Conservation (phyloP, 768 basidiomycete species). For the Tylopilus rubrobrunneus region DNA sequence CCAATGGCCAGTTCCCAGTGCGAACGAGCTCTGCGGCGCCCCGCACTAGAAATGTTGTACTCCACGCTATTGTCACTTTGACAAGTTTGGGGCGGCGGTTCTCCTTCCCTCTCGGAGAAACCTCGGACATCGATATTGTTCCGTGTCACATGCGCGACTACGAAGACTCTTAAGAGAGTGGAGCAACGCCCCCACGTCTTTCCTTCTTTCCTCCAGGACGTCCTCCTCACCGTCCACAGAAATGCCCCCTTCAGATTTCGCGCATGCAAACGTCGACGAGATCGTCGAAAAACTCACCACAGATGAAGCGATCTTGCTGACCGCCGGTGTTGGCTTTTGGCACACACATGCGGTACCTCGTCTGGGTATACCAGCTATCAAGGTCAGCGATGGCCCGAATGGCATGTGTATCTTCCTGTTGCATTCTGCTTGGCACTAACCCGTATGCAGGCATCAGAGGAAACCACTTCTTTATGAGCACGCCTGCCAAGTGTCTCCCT, state of each 20-base stretch:
- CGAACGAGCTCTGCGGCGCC: not conserved
- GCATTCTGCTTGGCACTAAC: not conserved
- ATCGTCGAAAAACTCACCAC: constrained; percentile 64
- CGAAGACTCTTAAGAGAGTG: constrained; percentile 4
- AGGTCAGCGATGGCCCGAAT: constrained; percentile 78
- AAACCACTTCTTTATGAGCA: constrained; percentile 77
- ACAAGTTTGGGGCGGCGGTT: not conserved
- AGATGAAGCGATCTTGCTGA: constrained; percentile 71
- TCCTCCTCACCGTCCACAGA: not conserved
- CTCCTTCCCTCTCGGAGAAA: constrained; percentile 9
- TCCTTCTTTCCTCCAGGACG: constrained; percentile 7
- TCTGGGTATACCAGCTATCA: constrained; percentile 67
- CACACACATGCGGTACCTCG: constrained; percentile 63
- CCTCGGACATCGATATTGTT: constrained; percentile 5
- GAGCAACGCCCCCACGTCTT: not conserved
- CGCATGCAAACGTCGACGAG: constrained; percentile 55
- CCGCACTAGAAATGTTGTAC: too few species aligned
- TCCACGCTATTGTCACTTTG: not conserved
- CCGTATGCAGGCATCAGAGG: constrained; percentile 47
- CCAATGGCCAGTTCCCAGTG: not conserved
- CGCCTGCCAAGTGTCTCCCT: constrained; percentile 76
- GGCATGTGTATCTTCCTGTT: constrained; percentile 35
- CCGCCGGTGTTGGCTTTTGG: constrained; percentile 77
- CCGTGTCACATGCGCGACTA: constrained; percentile 18
- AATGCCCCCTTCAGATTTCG: constrained; percentile 72